A percentile compares a stretch with the other conserved stretches of the same genome.
phyloP scores from a whole-genome alignment of 1,284 basidiomycete species.

The Leccinum huronense region DNA sequence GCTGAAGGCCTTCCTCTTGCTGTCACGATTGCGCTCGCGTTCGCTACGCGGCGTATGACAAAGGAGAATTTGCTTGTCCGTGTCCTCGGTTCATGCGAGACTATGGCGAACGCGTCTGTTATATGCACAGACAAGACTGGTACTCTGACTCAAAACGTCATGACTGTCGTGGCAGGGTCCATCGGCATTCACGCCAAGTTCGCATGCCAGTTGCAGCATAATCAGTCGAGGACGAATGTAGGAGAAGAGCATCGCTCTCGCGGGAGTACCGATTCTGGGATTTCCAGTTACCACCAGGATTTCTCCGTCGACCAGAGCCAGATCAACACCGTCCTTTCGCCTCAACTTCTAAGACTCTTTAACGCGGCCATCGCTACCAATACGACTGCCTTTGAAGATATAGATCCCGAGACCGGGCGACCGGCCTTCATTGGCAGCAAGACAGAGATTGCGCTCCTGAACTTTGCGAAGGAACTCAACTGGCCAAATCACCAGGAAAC shows the following conservation, averaged over 20 bases:
- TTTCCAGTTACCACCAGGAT: slow-evolving; percentile 56
- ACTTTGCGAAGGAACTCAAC: slow-evolving; percentile 82
- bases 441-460: slow-evolving; percentile 92
- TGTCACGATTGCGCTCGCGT: slow-evolving; percentile 93
- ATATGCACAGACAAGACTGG: slow-evolving; percentile 97
- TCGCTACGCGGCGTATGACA: slow-evolving; percentile 97
- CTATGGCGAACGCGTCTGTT: slow-evolving; percentile 97
- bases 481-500: slow-evolving; percentile 79
- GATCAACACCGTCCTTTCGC: slow-evolving; percentile 65
- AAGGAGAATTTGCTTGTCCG: slow-evolving; percentile 93
- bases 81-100: slow-evolving; percentile 94
- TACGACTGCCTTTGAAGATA: slow-evolving; percentile 94
- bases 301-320: slow-evolving; percentile 83
- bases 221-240: slow-evolving; percentile 73
- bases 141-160: slow-evolving; percentile 90
- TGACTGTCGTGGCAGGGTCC: slow-evolving; percentile 95
- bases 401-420: slow-evolving; percentile 63
- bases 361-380: slow-evolving; percentile 91
- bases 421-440: slow-evolving; percentile 87
- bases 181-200: slow-evolving; percentile 94
- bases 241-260: slow-evolving; percentile 49
- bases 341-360: slow-evolving; percentile 66
- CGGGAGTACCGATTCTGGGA: slow-evolving; percentile 31
- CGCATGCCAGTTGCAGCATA: slow-evolving; percentile 76
- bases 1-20: slow-evolving; percentile 84